These are phyloP conservation scores for Naematelia encephala DNA, from an alignment of 768 basidiomycete genomes.

Conservation along the genomic window DNA sequence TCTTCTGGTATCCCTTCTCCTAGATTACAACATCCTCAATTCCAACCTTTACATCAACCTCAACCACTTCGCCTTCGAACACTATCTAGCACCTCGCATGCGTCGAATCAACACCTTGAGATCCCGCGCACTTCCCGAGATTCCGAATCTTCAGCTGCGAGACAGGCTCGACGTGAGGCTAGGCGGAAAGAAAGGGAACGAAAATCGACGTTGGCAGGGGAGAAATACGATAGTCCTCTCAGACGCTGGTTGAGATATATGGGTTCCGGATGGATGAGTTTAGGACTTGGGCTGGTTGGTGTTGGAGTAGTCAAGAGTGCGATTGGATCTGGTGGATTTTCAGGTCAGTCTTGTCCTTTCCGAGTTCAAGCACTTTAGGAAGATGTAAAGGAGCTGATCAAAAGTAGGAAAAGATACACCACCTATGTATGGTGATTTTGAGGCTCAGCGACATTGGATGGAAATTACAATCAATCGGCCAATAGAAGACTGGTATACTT, in stretches of 20 bases:
- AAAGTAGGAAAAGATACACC: constrained; percentile 64
- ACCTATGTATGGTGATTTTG: constrained; percentile 87
- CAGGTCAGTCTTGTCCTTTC: constrained; percentile 6
- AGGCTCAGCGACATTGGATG: constrained; percentile 95
- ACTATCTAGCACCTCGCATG: background rate
- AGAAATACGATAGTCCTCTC: constrained; percentile 16
- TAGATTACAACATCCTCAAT: background rate
- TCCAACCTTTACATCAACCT: background rate
- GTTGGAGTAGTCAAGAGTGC: constrained; percentile 14
- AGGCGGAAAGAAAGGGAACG: constrained; percentile 2
- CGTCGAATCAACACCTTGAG: background rate
- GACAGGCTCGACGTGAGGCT: constrained; percentile 4
- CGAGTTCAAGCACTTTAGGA: background rate
- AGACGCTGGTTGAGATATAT: constrained; percentile 16
- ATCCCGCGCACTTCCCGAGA: background rate
- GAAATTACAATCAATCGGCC: constrained; percentile 79
- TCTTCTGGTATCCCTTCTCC: background rate
- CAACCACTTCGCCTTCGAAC: background rate
- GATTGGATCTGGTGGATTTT: constrained; percentile 19
- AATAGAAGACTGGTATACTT: constrained; percentile 73
- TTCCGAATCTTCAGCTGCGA: constrained; percentile 1
- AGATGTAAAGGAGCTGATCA: background rate
- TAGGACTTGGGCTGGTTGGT: constrained; percentile 10
- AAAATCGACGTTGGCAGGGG: constrained; percentile 9
- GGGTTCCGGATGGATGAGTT: constrained; percentile 6